Evolutionary conservation across 176 grass and related monocot genomes (phyloP).

Genomic region (Ananas comosus): DNA sequence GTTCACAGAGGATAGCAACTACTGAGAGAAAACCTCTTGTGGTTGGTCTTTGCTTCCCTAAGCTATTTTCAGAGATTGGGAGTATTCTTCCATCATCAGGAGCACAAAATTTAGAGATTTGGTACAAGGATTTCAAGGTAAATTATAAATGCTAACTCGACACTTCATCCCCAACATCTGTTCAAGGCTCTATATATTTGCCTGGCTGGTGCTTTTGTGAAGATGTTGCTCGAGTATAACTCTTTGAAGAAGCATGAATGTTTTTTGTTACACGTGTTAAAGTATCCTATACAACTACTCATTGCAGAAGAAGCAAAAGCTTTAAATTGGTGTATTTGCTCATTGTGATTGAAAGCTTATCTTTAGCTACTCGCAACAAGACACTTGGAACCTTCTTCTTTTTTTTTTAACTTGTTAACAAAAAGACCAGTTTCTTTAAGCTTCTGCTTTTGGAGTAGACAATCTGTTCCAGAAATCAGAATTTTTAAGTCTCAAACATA

Average conservation of each 20-base stretch:
- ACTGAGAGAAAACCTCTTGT: conserved; percentile 17
- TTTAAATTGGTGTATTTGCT: too few relatives aligned
- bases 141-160: not conserved
- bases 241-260: too few relatives aligned
- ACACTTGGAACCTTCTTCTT: not conserved
- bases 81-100: conserved; percentile 26
- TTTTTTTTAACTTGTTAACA: not conserved
- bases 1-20: conserved; percentile 10
- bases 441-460: too few relatives aligned
- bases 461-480: too few relatives aligned
- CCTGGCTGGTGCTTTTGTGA: too few relatives aligned
- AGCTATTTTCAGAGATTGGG: conserved; percentile 48
- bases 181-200: too few relatives aligned
- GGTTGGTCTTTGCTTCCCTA: conserved; percentile 32
- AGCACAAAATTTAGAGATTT: conserved; percentile 23
- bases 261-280: too few relatives aligned
- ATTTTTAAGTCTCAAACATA: too few relatives aligned
- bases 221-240: too few relatives aligned
- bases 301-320: too few relatives aligned
- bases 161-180: not conserved
- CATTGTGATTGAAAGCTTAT: not conserved
- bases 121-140: conserved; percentile 59
- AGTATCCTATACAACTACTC: too few relatives aligned
- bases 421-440: not conserved
- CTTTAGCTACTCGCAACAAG: not conserved